These are phyloP conservation scores for Populus tremula DNA, from an alignment of 345 rosid genomes.

Conservation along the genomic window DNA sequence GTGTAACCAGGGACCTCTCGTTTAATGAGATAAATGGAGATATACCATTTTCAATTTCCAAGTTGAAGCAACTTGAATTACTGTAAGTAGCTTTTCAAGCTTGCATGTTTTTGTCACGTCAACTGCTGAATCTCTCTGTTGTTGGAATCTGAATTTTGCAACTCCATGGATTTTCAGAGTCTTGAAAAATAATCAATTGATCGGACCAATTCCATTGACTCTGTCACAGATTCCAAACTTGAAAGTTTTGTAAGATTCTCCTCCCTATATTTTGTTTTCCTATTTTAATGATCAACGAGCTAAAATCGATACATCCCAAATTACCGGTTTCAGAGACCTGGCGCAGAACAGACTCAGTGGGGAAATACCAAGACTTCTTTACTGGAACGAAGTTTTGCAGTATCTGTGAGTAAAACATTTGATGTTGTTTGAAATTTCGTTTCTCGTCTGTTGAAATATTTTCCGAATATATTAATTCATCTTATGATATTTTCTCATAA, in stretches of 20 bases:
- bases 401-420: slow-evolving; percentile 67
- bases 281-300: neutral
- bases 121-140: neutral
- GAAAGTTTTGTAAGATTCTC: slow-evolving; percentile 63
- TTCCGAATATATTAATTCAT: neutral
- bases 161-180: slow-evolving; percentile 34
- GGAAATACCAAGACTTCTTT: slow-evolving; percentile 94
- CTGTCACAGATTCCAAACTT: slow-evolving; percentile 92
- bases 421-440: neutral
- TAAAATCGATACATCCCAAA: neutral
- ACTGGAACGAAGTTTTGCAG: slow-evolving; percentile 98
- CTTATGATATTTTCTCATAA: neutral
- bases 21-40: slow-evolving; percentile 83
- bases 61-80: slow-evolving; percentile 74
- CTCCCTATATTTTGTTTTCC: neutral
- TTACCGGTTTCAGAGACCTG: slow-evolving; percentile 56
- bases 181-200: slow-evolving; percentile 83
- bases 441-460: neutral
- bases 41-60: slow-evolving; percentile 85
- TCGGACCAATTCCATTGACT: slow-evolving; percentile 86
- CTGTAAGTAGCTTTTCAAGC: slow-evolving; percentile 51
- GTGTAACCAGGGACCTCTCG: slow-evolving; percentile 68
- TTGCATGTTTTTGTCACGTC: neutral
- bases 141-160: neutral
- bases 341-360: slow-evolving; percentile 88